Base-by-base conservation (phyloP, 75 land plant species). In the Cryptomeria japonica region DNA sequence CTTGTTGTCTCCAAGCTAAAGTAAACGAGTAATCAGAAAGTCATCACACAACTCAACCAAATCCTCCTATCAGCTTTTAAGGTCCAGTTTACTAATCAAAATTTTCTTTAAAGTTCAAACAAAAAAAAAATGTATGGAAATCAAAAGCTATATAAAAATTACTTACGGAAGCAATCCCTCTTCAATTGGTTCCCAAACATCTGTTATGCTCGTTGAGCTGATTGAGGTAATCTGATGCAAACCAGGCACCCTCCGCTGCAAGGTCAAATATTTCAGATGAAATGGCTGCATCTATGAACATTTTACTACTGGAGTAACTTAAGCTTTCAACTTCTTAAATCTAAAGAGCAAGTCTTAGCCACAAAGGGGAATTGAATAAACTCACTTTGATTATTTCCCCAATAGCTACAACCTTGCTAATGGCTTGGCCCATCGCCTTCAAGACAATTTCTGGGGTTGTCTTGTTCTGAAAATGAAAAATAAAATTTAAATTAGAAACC, bases 341-440 rank as follows among this genome's bases (percentile, higher is more conserved):
- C 11, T 25, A 25, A 9, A 51, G 16, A 47, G 51, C 1, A 14
- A 51, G 55, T 51, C 2, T 51, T 51, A 72, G 2, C 72, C 15
- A 75, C 77, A 75, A 13, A 28, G 37, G 16, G 76, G 8, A 3
- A 44, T 28, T 2, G 31, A 34, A 46, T 53, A 39, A 34, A 83
- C 87, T 25, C 34, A 97, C 99, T 95, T 97, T 97, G 16, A 97
- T 91, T 55, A 95, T 95, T 88, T 97, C 99, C 5, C 96, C 95
- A 88, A 96, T 93, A 8, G 96, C 95, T 25, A 97, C 99, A 37
- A 96, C 87, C 89, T 97, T 97, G 92, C 94, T 97, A 42, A 97
- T 96, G 70, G 99, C 99, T 79, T 97, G 95, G 31, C 99, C 99
- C 99, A 97, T 97, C 58, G 99, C 99, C 91, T 97, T 97, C 90